phyloP scores from a whole-genome alignment of 495 filamentous ascomycete species.

The Chlorociboria aeruginascens region DNA sequence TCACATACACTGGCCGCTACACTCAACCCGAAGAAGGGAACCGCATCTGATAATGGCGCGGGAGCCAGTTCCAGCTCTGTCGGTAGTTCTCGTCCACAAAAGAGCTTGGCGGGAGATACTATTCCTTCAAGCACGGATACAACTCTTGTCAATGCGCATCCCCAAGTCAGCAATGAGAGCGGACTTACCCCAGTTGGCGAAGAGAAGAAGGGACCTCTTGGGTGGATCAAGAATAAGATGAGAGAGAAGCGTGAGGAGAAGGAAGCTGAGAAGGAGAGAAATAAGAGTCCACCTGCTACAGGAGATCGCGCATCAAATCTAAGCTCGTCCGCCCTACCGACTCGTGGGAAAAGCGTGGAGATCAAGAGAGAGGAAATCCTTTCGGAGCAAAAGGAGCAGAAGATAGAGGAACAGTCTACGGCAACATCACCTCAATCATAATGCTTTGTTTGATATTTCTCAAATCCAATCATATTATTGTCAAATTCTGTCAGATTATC shows the following conservation, averaged over 20 bases:
- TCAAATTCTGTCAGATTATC: too few relatives aligned
- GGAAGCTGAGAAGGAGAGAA: constrained; percentile 20
- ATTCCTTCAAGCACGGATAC: constrained; percentile 11
- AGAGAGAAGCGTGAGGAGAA: constrained; percentile 57
- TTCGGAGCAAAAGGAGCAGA: background rate
- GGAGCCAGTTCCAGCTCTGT: constrained; percentile 59
- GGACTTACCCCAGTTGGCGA: constrained; percentile 28
- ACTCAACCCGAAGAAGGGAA: constrained; percentile 32
- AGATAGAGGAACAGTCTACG: background rate
- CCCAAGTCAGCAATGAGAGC: constrained; percentile 26
- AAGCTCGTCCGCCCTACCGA: background rate
- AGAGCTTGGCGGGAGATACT: constrained; percentile 44
- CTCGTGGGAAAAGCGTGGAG: constrained; percentile 18
- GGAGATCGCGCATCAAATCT: constrained; percentile 8
- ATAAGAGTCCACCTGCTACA: constrained; percentile 19
- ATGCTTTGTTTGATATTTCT: too few relatives aligned
- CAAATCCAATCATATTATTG: too few relatives aligned
- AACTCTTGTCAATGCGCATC: constrained; percentile 26
- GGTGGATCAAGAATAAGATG: constrained; percentile 77
- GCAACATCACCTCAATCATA: background rate
- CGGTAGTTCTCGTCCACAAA: constrained; percentile 43
- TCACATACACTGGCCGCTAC: constrained; percentile 21
- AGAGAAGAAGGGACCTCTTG: constrained; percentile 57
- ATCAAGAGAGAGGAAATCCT: constrained; percentile 13
- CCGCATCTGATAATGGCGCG: constrained; percentile 51